phyloP scores from a whole-genome alignment of 1,284 basidiomycete genomes.

The Xerocomus cyaneibrunnescens region DNA sequence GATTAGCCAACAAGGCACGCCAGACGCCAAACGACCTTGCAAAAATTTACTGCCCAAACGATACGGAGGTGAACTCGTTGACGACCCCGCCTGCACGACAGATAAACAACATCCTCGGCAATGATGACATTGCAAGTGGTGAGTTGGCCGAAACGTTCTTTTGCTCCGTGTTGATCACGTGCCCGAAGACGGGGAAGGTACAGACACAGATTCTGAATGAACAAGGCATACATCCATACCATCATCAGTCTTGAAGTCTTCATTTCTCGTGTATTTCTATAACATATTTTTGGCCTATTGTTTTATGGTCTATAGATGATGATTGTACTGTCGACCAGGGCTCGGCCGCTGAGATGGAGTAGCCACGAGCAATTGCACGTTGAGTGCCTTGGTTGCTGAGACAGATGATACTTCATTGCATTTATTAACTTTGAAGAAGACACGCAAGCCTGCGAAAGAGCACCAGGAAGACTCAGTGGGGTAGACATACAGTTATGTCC shows the following conservation, averaged over 20 bases:
- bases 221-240: not conserved
- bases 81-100: conserved; percentile 23
- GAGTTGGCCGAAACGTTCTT: conserved; percentile 1
- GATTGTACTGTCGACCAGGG: no score
- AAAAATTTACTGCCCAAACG: conserved; percentile 25
- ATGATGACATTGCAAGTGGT: conserved; percentile 27
- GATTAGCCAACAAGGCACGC: conserved; percentile 26
- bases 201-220: conserved; percentile 5
- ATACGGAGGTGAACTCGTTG: conserved; percentile 19
- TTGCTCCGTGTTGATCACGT: conserved; percentile 1
- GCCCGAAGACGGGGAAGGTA: conserved; percentile 14
- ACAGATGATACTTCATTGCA: no score
- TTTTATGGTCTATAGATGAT: no score
- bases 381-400: no score
- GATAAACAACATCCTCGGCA: conserved; percentile 18
- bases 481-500: no score
- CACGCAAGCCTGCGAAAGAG: no score
- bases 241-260: not conserved
- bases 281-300: no score
- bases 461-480: no score
- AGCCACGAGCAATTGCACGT: no score
- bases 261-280: not conserved
- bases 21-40: conserved; percentile 28
- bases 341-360: no score
- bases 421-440: no score